Conservation (phyloP, 2,329 filamentous ascomycete species). For the Trichoderma oligosporum region DNA sequence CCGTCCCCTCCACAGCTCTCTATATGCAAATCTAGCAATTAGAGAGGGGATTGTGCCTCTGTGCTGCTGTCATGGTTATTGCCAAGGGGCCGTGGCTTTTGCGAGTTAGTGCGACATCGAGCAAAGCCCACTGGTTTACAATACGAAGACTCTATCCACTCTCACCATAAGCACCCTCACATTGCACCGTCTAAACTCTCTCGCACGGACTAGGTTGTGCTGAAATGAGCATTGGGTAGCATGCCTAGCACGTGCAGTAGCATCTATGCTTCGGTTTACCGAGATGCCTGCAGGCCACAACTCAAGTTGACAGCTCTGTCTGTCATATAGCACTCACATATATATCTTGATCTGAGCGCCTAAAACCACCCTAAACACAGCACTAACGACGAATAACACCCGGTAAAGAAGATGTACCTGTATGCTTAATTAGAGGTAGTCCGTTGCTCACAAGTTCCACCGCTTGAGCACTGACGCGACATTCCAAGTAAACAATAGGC, state of each 20-base stretch:
- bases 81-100: neutral
- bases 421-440: neutral
- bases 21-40: neutral
- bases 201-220: neutral
- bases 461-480: neutral
- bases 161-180: neutral
- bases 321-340: no score
- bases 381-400: neutral
- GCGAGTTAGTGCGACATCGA: neutral
- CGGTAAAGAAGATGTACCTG: no score
- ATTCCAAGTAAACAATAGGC: neutral
- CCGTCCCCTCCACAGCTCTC: no score
- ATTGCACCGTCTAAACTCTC: neutral
- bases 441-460: neutral
- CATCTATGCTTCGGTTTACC: neutral
- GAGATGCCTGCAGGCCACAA: neutral
- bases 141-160: neutral
- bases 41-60: neutral
- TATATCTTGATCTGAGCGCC: neutral
- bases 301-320: neutral
- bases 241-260: constrained; percentile 3
- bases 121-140: neutral
- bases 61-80: no score
- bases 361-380: no score
- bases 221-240: neutral